Evolutionary conservation across 805 yeast species (phyloP), one percentile per base, ranked within the genome.

Genomic region (Saccharomycopsis selenospora): DNA sequence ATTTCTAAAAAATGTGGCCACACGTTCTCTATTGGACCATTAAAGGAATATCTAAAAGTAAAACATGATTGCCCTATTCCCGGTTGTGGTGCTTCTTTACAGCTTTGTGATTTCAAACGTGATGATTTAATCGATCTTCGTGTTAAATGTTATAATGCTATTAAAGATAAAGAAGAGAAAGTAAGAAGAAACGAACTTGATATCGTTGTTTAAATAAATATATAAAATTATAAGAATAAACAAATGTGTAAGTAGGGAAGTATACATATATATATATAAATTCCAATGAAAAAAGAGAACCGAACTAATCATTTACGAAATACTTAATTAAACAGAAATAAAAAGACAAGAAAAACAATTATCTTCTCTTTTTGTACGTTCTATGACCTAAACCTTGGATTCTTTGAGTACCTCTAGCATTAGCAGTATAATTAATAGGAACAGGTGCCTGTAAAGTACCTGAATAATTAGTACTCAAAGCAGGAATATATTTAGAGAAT

Each of bases 361-460:
- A 49, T 28, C 42, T 51, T 40, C 51, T 47, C 23, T 51, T 51
- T 22, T 51, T 51, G 24, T 51, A 46, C 8, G 51, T 36, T 42
- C 54, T 45, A 26, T 25, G 40, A 22, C 45, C 28, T 17, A 46
- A 33, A 3, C 44, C 41, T 22, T 18, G 28, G 13, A 40, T n/a
- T 25, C 49, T 18, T 41, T 41, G 44, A 41, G 14, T 29, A 18
- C 22, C 8, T 20, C 46, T 28, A 43, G 24, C 26, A 18, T 22
- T 22, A 23, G 22, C 42, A 36, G 13, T 26, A 29, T 42, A 33
- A 20, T 27, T 25, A n/a, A 49, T 47, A 27, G 60, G 63, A 2
- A 71, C 61, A 3, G 73, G 66, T 1, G 85, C 84, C 1, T 96
- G 96, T 59, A 90, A 71, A 1, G 83, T 73, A 42, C 97, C 97